Conservation (phyloP, 2,329 filamentous ascomycete genomes). For the Rutstroemia sp. region DNA sequence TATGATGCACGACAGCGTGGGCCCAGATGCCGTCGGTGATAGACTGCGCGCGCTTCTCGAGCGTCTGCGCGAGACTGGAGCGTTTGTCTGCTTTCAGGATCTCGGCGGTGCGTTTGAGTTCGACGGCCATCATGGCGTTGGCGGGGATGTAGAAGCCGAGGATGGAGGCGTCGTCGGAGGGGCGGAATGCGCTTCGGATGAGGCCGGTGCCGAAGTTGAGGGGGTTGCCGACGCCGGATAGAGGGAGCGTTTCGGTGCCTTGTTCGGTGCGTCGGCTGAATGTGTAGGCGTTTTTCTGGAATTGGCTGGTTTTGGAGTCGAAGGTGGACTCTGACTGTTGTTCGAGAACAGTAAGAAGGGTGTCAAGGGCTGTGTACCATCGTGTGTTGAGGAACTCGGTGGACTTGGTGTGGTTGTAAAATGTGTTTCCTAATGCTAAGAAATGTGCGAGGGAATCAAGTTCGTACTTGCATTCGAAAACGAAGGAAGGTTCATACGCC, state of each 20-base stretch:
- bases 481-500: slow-evolving; percentile 70
- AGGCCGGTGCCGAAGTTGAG: slow-evolving; percentile 77
- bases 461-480: slow-evolving; percentile 99
- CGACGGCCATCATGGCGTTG: slow-evolving; percentile 93
- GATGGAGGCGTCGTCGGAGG: slow-evolving; percentile 91
- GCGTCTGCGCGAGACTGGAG: slow-evolving; percentile 42
- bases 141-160: slow-evolving; percentile 91
- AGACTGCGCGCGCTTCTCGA: slow-evolving; percentile 50
- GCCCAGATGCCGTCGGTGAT: slow-evolving; percentile 77
- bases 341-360: slow-evolving; percentile 64
- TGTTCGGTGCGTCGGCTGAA: slow-evolving; percentile 74
- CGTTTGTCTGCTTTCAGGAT: slow-evolving; percentile 56
- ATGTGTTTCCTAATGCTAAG: slow-evolving; percentile 77
- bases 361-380: slow-evolving; percentile 73
- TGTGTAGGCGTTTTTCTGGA: slow-evolving; percentile 69
- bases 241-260: slow-evolving; percentile 83
- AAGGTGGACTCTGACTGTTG: slow-evolving; percentile 80
- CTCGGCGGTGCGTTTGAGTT: slow-evolving; percentile 66
- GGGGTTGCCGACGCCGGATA: slow-evolving; percentile 84
- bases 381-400: slow-evolving; percentile 69
- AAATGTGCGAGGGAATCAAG: slow-evolving; percentile 93
- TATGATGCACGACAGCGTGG: slow-evolving; percentile 72
- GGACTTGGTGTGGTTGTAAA: slow-evolving; percentile 71
- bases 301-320: slow-evolving; percentile 55
- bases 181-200: slow-evolving; percentile 84